These are phyloP conservation scores for Hypsizygus marmoreus DNA, from an alignment of 768 basidiomycete genomes.

Conservation along the genomic window DNA sequence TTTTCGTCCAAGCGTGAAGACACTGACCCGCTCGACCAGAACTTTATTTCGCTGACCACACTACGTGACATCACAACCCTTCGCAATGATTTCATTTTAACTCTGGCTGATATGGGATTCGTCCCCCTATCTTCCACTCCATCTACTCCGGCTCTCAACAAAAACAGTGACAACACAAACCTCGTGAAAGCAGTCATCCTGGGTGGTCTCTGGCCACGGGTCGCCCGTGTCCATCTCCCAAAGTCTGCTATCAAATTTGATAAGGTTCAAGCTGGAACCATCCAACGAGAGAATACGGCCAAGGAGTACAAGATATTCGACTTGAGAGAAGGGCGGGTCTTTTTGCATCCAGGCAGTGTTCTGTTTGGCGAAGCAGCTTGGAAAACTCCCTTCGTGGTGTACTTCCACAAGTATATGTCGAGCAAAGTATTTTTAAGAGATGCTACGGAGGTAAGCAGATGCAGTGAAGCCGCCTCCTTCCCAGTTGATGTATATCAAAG, in stretches of 20 bases:
- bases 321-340: constrained; percentile 63
- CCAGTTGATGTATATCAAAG: constrained; percentile 34
- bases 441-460: constrained; percentile 72
- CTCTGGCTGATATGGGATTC: constrained; percentile 73
- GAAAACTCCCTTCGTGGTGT: constrained; percentile 79
- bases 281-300: constrained; percentile 83
- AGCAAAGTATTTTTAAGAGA: constrained; percentile 85
- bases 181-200: constrained; percentile 84
- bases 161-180: constrained; percentile 65
- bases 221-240: constrained; percentile 77
- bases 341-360: constrained; percentile 82
- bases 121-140: constrained; percentile 50
- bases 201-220: constrained; percentile 85
- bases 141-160: constrained; percentile 55
- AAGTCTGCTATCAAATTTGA: constrained; percentile 79
- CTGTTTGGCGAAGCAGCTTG: constrained; percentile 74
- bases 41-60: constrained; percentile 77
- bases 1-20: neutral
- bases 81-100: constrained; percentile 73
- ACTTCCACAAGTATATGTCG: constrained; percentile 82
- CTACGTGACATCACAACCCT: constrained; percentile 79
- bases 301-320: constrained; percentile 86
- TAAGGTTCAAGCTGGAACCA: constrained; percentile 78
- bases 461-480: neutral
- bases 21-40: constrained; percentile 43